Percentiles rank a stretch among this genome's conserved stretches.
Conservation (phyloP, 2,329 filamentous ascomycete species). For the Endoconidiophora laricicola region DNA sequence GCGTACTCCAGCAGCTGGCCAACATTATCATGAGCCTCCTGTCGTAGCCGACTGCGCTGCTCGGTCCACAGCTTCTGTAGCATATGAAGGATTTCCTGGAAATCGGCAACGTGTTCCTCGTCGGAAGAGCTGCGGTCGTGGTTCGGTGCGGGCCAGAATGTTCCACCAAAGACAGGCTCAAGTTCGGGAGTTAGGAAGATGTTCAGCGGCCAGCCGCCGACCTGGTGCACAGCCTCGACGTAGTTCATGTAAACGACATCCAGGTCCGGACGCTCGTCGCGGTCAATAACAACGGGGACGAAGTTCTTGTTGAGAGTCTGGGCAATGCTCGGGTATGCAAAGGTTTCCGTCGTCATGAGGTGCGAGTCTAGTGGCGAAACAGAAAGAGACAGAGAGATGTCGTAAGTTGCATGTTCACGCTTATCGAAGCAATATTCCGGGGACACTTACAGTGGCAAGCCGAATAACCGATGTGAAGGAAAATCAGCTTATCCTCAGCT, state of each 20-base stretch:
- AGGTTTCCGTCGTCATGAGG: slow-evolving; percentile 86
- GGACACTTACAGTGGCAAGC: slow-evolving; percentile 72
- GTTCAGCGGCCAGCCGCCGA: slow-evolving; percentile 87
- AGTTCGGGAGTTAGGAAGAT: slow-evolving; percentile 91
- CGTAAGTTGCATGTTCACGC: too few relatives aligned
- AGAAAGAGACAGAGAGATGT: neutral
- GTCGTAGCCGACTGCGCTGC: slow-evolving; percentile 66
- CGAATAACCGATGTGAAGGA: slow-evolving; percentile 86
- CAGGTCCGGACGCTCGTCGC: slow-evolving; percentile 84
- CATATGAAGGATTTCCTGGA: slow-evolving; percentile 69
- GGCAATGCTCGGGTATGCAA: slow-evolving; percentile 68
- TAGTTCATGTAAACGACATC: slow-evolving; percentile 98
- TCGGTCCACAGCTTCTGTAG: slow-evolving; percentile 61
- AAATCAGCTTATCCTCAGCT: slow-evolving; percentile 72
- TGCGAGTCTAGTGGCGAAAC: slow-evolving; percentile 45
- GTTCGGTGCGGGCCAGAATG: slow-evolving; percentile 80
- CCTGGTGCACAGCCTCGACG: slow-evolving; percentile 78
- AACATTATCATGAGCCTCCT: slow-evolving; percentile 70
- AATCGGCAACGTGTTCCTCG: slow-evolving; percentile 47
- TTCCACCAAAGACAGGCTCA: slow-evolving; percentile 87
- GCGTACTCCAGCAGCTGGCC: slow-evolving; percentile 72
- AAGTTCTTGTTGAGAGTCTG: slow-evolving; percentile 71
- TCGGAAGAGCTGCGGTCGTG: slow-evolving; percentile 24
- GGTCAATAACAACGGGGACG: slow-evolving; percentile 81
- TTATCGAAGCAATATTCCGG: neutral